phyloP scores from a whole-genome alignment of 179 eudicot genomes.

The Gypsophila paniculata region DNA sequence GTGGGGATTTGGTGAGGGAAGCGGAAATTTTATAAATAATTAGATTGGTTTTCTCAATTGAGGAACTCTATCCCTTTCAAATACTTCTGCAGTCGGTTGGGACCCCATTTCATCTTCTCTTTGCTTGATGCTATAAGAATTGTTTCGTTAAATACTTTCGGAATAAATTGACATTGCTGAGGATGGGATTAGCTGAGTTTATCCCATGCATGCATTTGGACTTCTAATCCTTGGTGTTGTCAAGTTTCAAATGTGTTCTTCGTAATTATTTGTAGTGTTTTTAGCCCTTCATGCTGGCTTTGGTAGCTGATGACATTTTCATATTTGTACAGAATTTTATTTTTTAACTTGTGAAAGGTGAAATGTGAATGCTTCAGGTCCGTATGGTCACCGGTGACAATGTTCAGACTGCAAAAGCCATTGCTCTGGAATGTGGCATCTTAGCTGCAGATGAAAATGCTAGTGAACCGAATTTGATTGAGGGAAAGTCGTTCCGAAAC shows the following conservation, averaged over 20 bases:
- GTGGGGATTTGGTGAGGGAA: not conserved
- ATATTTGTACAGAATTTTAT: not conserved
- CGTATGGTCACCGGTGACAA: constrained; percentile 98
- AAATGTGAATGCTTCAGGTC: constrained; percentile 43
- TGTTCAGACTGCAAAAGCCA: constrained; percentile 85
- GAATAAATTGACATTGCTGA: not conserved
- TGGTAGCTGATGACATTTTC: not conserved
- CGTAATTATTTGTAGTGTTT: not conserved
- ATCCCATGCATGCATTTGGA: no score
- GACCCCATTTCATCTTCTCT: not conserved
- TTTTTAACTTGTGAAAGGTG: not conserved
- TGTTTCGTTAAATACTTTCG: not conserved
- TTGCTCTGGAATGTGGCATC: constrained; percentile 95
- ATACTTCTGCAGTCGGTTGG: not conserved
- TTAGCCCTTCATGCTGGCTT: constrained; percentile 3
- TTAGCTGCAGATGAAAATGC: constrained; percentile 75
- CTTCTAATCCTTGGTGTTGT: not conserved
- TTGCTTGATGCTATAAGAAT: not conserved
- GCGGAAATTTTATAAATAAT: not conserved
- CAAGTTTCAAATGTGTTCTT: not conserved
- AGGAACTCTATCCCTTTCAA: not conserved
- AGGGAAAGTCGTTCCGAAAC: constrained; percentile 75
- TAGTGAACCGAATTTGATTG: constrained; percentile 69
- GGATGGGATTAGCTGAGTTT: not conserved
- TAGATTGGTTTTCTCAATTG: not conserved